Evolutionary conservation across 768 basidiomycete species (phyloP).

Genomic region (Kondoa malvinella): DNA sequence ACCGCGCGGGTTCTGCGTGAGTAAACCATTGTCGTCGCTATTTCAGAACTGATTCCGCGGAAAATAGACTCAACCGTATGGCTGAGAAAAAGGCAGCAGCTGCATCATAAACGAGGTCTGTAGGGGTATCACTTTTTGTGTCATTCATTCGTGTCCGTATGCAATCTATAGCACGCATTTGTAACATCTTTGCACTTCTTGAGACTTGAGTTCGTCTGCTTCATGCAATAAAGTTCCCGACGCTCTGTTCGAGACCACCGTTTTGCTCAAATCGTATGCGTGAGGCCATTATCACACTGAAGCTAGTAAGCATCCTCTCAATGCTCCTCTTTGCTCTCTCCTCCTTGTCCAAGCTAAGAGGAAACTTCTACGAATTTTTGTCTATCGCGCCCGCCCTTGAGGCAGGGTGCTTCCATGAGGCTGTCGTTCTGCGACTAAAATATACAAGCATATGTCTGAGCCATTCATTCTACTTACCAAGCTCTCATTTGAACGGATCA

Average conservation of each 20-base stretch:
- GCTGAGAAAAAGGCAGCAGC: no score
- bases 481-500: not conserved
- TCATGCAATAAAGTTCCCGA: not conserved
- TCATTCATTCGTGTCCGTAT: not conserved
- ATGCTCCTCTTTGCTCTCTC: not conserved
- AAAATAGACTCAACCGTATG: no score
- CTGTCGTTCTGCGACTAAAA: not conserved
- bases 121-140: not conserved
- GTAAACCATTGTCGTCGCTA: no score
- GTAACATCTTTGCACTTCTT: not conserved
- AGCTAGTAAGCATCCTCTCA: no score
- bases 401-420: not conserved
- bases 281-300: no score
- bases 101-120: no score
- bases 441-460: not conserved
- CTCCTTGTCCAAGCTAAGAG: not conserved
- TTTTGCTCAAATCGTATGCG: no score
- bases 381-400: not conserved
- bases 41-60: no score
- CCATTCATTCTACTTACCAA: not conserved
- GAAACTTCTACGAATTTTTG: not conserved
- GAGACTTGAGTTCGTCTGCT: not conserved
- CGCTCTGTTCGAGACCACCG: no score
- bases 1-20: not conserved
- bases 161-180: not conserved